Conservation (phyloP, 768 basidiomycete genomes). For the Xerocomellus dryophilus region DNA sequence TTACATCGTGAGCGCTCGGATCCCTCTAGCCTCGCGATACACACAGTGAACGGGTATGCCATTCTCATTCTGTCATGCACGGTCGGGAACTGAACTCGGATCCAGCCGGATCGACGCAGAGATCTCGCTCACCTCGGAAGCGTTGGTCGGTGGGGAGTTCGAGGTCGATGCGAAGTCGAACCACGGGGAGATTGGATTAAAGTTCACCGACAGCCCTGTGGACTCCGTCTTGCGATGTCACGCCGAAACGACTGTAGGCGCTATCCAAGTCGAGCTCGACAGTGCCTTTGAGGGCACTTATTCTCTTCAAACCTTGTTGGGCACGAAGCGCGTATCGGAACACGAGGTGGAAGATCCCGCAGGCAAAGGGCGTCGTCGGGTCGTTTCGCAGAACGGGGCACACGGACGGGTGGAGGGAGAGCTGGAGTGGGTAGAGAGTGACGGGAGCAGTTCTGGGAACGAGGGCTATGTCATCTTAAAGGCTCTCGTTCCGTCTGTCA, state of each 20-base stretch:
- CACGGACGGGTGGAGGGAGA: constrained; percentile 16
- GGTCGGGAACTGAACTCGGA: neutral
- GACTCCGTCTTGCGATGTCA: constrained; percentile 33
- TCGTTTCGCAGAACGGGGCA: constrained; percentile 11
- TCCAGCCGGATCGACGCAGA: constrained; percentile 22
- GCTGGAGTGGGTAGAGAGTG: constrained; percentile 22
- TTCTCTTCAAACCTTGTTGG: constrained; percentile 28
- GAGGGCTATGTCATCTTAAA: constrained; percentile 18
- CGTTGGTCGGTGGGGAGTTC: constrained; percentile 32
- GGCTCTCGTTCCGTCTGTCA: constrained; percentile 9
- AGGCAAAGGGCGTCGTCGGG: constrained; percentile 34
- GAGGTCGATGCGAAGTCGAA: constrained; percentile 28
- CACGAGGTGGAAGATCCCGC: constrained; percentile 33
- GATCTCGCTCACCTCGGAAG: constrained; percentile 32
- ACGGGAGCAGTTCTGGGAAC: constrained; percentile 17
- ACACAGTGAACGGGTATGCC: constrained; percentile 44
- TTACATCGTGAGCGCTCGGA: constrained; percentile 24
- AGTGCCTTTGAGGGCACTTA: constrained; percentile 43
- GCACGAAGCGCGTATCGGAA: constrained; percentile 18
- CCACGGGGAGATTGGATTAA: constrained; percentile 30
- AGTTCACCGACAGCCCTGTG: constrained; percentile 33
- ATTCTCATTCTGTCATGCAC: neutral
- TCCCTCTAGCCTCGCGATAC: constrained; percentile 32
- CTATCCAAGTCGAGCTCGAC: constrained; percentile 29
- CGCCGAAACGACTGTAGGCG: constrained; percentile 31